Evolutionary conservation across 495 filamentous ascomycete genomes (phyloP), one percentile per base, ranked within the genome.

Genomic region (Podospora didyma): DNA sequence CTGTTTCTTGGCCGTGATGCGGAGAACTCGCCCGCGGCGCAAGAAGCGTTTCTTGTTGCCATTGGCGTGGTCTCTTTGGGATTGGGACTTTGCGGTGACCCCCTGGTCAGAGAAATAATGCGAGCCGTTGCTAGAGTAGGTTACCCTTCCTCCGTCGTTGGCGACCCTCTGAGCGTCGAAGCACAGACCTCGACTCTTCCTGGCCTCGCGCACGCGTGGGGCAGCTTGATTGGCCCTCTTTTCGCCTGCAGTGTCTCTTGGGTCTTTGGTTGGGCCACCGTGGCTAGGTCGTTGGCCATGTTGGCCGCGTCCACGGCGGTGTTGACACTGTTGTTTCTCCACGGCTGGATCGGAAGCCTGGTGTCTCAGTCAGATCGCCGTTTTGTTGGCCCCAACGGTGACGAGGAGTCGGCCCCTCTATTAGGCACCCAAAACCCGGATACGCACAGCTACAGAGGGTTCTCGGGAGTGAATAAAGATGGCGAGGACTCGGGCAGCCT

Each of bases 351-450:
- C 24, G 57, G 60, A 10, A 59, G 44, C 23, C 9, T 21, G n/a
- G 2, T 20, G 11, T 34, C 54, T 0, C 28, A 34, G 11, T n/a
- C 46, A 1, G 41, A 54, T 0, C 10, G 21, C 28, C 28, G 37
- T n/a, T 19, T 28, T 37, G n/a, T 46, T 20, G 39, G 34, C 4
- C 3, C 42, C 2, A 20, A 24, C 23, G 42, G 22, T 7, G 65
- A 64, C 22, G 67, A 66, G 44, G 67, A 70, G 28, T 58, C 67
- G 6, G 65, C 60, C 7, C 63, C 65, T 24, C 51, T 68, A 14
- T 35, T 68, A 0, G 57, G 51, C 44, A 42, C 49, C 2, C 35
- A 57, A 23, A 10, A 19, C 9, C 17, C 26, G 4, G 26, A 31
- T 31, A 4, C 26, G 26, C 9, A 31, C 9, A 9, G 26, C 26